A percentile compares a stretch with the other conserved stretches of the same genome.
These are phyloP conservation scores for Casaregolazyma lundiana DNA, from an alignment of 1,139 yeast species.

Conservation along the genomic window DNA sequence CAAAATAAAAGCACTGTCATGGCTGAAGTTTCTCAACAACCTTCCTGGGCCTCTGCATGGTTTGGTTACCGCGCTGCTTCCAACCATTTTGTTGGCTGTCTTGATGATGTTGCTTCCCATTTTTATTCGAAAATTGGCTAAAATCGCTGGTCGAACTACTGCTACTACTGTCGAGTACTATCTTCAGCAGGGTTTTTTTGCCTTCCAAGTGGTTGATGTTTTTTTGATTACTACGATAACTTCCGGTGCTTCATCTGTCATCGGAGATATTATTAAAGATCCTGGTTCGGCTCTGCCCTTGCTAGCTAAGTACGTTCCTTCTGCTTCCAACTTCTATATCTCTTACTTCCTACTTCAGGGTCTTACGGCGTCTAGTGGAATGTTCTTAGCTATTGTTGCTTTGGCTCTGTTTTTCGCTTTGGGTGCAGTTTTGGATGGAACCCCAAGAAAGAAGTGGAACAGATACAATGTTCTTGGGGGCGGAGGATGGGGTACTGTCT, in stretches of 20 bases:
- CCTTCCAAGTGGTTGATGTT: conserved; percentile 82
- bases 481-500: conserved; percentile 82
- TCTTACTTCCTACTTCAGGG: conserved; percentile 70
- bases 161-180: conserved; percentile 67
- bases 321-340: conserved; percentile 73
- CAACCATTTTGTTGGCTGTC: conserved; percentile 74
- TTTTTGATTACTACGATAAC: conserved; percentile 78
- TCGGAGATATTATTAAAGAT: conserved; percentile 57
- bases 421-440: conserved; percentile 65
- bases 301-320: conserved; percentile 74
- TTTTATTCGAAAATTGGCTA: conserved; percentile 69
- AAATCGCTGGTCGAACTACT: conserved; percentile 65
- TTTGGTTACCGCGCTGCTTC: conserved; percentile 78
- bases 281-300: conserved; percentile 66
- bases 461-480: conserved; percentile 61
- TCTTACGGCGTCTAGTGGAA: conserved; percentile 72
- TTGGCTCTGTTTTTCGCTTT: conserved; percentile 65
- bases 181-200: conserved; percentile 83
- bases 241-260: conserved; percentile 76
- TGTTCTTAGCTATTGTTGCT: conserved; percentile 71
- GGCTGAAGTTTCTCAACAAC: conserved; percentile 64
- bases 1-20: conserved; percentile 55
- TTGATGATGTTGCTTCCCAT: conserved; percentile 85
- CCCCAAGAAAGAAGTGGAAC: conserved; percentile 83
- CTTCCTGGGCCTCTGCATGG: conserved; percentile 70